A percentile compares a stretch with the other conserved stretches of the same genome.
These are phyloP conservation scores for Borovskyia barvae DNA, from an alignment of 208 protist genomes.

Conservation along the genomic window DNA sequence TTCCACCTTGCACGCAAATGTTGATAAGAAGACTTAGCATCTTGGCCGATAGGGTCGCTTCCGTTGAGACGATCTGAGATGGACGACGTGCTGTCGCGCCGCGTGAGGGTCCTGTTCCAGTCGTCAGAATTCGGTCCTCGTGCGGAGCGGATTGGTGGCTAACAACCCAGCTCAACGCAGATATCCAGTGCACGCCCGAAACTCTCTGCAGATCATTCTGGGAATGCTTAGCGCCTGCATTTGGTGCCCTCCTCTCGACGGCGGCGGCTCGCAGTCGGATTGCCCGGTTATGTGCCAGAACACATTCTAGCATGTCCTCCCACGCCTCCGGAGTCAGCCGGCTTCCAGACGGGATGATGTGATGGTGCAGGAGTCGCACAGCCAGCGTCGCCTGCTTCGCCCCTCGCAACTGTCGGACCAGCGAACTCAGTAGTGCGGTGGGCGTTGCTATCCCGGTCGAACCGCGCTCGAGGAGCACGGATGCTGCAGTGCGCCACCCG, in stretches of 20 bases:
- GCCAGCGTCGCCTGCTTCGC: constrained; percentile 46
- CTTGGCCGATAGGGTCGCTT: constrained; percentile 33
- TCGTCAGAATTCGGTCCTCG: constrained; percentile 49
- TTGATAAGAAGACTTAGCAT: constrained; percentile 71
- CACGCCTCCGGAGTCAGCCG: constrained; percentile 39
- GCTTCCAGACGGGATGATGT: constrained; percentile 61
- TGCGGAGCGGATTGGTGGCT: constrained; percentile 41
- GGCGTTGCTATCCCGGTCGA: constrained; percentile 34
- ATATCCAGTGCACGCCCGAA: constrained; percentile 66
- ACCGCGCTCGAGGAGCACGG: constrained; percentile 40
- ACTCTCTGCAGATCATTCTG: not conserved
- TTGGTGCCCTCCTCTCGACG: not conserved
- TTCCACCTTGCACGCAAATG: constrained; percentile 78
- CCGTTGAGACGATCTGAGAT: constrained; percentile 10
- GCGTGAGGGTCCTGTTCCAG: constrained; percentile 53
- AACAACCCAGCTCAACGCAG: constrained; percentile 72
- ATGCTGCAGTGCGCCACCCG: constrained; percentile 43
- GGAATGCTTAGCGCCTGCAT: not conserved
- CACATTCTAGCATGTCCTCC: constrained; percentile 59
- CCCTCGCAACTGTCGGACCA: constrained; percentile 60
- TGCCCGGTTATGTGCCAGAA: constrained; percentile 67
- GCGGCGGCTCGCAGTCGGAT: constrained; percentile 5
- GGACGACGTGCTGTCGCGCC: constrained; percentile 34
- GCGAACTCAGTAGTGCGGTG: constrained; percentile 49
- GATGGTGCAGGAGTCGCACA: constrained; percentile 62